Conservation (phyloP, 257 asterid genomes). For the Cordia subcordata region DNA sequence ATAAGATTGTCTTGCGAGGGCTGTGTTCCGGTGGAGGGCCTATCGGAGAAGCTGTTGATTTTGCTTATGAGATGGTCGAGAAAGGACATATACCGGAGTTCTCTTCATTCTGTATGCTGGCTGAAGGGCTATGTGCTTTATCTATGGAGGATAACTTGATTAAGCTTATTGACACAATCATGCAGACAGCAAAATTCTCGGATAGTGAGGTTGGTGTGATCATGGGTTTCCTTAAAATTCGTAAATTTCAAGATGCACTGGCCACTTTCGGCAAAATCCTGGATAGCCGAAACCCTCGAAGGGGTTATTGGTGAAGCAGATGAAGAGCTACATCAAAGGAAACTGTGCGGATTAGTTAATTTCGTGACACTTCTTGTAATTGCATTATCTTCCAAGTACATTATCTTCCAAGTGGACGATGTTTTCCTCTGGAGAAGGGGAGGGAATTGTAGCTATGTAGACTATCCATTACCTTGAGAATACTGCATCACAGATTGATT, state of each 20-base stretch:
- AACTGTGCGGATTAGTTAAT: no score
- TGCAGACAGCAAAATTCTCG: slow-evolving; percentile 48
- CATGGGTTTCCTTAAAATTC: slow-evolving; percentile 65
- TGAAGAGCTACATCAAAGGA: no score
- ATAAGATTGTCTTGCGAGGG: slow-evolving; percentile 69
- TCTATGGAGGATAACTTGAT: slow-evolving; percentile 70
- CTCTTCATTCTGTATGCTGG: slow-evolving; percentile 64
- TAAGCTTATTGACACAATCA: slow-evolving; percentile 52
- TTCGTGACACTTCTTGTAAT: no score
- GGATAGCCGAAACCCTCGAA: slow-evolving; percentile 45
- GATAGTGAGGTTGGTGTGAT: slow-evolving; percentile 66
- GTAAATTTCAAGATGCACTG: slow-evolving; percentile 71
- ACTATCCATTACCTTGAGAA: no score
- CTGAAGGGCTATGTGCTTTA: slow-evolving; percentile 78
- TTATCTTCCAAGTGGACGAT: no score
- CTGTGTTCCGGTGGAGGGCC: slow-evolving; percentile 86
- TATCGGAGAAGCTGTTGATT: slow-evolving; percentile 84
- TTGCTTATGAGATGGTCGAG: slow-evolving; percentile 67
- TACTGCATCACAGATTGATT: no score
- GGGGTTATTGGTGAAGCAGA: slow-evolving; percentile 30
- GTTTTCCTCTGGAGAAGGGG: no score
- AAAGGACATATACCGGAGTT: slow-evolving; percentile 66
- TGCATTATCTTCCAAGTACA: no score
- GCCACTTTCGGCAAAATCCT: slow-evolving; percentile 53
- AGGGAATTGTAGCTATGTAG: no score